phyloP scores from a whole-genome alignment of 345 rosid genomes.

The Murraya paniculata region DNA sequence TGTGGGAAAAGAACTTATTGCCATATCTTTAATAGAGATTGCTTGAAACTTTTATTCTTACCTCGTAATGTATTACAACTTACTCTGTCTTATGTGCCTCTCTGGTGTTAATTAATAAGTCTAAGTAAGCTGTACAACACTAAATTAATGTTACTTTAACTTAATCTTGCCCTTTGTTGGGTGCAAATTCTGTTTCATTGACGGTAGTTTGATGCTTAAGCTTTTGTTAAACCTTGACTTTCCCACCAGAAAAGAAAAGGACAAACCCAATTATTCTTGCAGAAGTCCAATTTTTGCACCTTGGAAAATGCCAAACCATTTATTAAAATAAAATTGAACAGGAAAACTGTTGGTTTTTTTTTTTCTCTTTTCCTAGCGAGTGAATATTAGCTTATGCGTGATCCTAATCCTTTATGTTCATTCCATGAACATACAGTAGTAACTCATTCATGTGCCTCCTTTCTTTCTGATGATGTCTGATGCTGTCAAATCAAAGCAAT shows the following conservation, averaged over 20 bases:
- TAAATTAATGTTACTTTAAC: background rate
- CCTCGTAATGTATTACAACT: constrained; percentile 13
- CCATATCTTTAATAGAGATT: background rate
- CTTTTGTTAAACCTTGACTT: constrained; percentile 29
- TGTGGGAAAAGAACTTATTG: background rate
- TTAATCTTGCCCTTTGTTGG: constrained; percentile 13
- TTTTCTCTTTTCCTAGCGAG: no score
- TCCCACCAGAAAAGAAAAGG: constrained; percentile 34
- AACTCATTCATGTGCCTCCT: background rate
- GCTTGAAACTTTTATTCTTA: background rate
- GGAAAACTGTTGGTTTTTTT: background rate
- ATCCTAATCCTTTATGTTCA: background rate
- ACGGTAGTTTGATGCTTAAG: constrained; percentile 27
- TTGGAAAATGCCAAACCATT: background rate
- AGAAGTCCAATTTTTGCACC: background rate
- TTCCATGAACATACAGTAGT: no score
- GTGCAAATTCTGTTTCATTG: constrained; percentile 26
- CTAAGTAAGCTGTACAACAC: background rate
- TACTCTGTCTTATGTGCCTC: constrained; percentile 20
- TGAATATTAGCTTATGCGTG: background rate
- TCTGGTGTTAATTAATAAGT: background rate
- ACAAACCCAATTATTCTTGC: constrained; percentile 11
- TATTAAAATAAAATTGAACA: background rate
- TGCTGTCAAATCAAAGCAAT: constrained; percentile 9
- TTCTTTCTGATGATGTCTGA: background rate